phyloP scores from a whole-genome alignment of 345 rosid species.

The Heritiera littoralis region DNA sequence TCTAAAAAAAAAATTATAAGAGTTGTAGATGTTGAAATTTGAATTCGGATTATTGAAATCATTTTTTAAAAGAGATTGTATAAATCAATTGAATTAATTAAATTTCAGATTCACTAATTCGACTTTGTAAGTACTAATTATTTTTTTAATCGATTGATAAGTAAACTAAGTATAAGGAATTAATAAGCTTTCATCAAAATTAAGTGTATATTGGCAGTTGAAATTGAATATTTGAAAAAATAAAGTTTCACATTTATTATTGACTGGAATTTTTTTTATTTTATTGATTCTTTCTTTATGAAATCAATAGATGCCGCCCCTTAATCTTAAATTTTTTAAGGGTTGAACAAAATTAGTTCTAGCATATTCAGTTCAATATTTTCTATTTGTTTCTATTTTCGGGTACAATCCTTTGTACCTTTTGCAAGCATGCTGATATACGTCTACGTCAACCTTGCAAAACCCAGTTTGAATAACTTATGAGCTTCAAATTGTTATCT shows the following conservation, averaged over 20 bases:
- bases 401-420: not conserved
- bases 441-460: not conserved
- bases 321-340: not conserved
- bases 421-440: not conserved
- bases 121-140: not conserved
- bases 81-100: too few relatives aligned
- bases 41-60: too few relatives aligned
- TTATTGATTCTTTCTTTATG: not conserved
- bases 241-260: not conserved
- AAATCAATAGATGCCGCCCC: too few relatives aligned
- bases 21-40: too few relatives aligned
- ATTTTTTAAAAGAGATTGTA: too few relatives aligned
- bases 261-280: not conserved
- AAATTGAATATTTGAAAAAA: not conserved
- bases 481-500: too few relatives aligned
- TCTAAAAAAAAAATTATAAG: too few relatives aligned
- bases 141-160: not conserved
- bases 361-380: not conserved
- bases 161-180: not conserved
- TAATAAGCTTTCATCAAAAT: not conserved
- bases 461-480: too few relatives aligned
- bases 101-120: too few relatives aligned
- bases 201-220: not conserved
- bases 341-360: not conserved
- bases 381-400: too few relatives aligned